Percentiles rank a stretch among this genome's conserved stretches.
Evolutionary conservation across 371 early-diverging fungal species (phyloP).

Genomic region (Globomyces sp.): DNA sequence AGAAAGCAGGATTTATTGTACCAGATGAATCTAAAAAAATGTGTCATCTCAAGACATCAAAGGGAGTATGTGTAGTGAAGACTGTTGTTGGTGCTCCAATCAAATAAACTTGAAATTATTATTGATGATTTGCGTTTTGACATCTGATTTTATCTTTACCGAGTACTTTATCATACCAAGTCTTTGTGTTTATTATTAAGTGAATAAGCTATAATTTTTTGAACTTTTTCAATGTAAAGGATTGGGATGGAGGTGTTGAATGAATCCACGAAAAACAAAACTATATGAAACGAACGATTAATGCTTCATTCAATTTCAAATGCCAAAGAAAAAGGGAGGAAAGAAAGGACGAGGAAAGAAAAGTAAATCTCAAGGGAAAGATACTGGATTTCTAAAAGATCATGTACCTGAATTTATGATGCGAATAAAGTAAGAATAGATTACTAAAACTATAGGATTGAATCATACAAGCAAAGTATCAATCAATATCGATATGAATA

Average conservation of each 20-base stretch:
- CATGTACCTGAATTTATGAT: conserved; percentile 7
- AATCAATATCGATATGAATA: neutral
- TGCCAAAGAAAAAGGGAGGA: neutral
- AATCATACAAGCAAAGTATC: conserved; percentile 11
- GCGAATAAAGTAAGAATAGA: conserved; percentile 1
- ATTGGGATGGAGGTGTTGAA: too few relatives aligned
- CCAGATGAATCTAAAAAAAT: conserved; percentile 16
- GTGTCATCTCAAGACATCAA: conserved; percentile 6
- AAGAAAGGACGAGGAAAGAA: conserved; percentile 4
- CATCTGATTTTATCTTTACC: too few relatives aligned
- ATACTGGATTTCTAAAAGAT: conserved; percentile 5
- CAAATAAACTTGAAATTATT: conserved; percentile 11
- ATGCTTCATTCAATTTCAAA: neutral
- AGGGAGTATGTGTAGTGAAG: conserved; percentile 17
- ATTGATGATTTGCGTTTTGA: too few relatives aligned
- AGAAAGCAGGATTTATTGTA: conserved; percentile 47
- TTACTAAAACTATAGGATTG: conserved; percentile 4
- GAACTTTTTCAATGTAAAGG: too few relatives aligned
- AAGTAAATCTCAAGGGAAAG: neutral
- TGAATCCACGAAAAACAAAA: too few relatives aligned
- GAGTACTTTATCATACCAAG: too few relatives aligned
- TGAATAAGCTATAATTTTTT: too few relatives aligned
- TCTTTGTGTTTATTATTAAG: too few relatives aligned
- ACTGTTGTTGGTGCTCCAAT: conserved; percentile 18
- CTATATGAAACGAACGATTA: too few relatives aligned